phyloP scores from a whole-genome alignment of 2,329 filamentous ascomycete genomes.

The Epicoccum nigrum region DNA sequence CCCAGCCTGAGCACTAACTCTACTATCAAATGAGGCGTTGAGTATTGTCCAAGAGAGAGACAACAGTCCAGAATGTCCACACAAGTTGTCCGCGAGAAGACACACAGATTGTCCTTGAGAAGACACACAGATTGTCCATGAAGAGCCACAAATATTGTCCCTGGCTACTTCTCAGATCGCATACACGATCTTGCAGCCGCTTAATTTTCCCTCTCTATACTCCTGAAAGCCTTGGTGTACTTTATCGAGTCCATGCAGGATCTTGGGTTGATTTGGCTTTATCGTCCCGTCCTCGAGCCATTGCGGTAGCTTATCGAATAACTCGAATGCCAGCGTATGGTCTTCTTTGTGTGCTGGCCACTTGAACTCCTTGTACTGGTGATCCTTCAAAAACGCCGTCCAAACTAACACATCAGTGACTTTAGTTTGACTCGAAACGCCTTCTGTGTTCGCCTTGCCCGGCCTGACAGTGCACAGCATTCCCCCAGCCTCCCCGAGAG shows the following conservation, averaged over 20 bases:
- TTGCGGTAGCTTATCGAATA: constrained; percentile 47
- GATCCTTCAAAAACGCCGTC: constrained; percentile 52
- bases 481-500: constrained; percentile 25
- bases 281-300: constrained; percentile 46
- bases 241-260: constrained; percentile 42
- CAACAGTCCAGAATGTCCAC: no score
- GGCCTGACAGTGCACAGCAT: constrained; percentile 52
- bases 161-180: no score
- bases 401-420: constrained; percentile 54
- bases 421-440: constrained; percentile 40
- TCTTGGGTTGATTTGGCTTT: constrained; percentile 43
- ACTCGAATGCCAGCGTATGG: constrained; percentile 45
- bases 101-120: no score
- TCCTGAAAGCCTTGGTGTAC: constrained; percentile 48
- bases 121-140: no score
- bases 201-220: constrained; percentile 49
- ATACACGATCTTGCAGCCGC: constrained; percentile 52
- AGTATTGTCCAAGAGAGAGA: no score
- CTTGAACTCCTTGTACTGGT: constrained; percentile 44
- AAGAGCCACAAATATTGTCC: no score
- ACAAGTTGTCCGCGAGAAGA: no score
- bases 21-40: no score
- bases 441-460: constrained; percentile 49
- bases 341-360: constrained; percentile 50
- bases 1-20: no score